A percentile compares a stretch with the other conserved stretches of the same genome.
These are phyloP conservation scores for Paraleonurus japonicus DNA, from an alignment of 257 asterid genomes.

Conservation along the genomic window DNA sequence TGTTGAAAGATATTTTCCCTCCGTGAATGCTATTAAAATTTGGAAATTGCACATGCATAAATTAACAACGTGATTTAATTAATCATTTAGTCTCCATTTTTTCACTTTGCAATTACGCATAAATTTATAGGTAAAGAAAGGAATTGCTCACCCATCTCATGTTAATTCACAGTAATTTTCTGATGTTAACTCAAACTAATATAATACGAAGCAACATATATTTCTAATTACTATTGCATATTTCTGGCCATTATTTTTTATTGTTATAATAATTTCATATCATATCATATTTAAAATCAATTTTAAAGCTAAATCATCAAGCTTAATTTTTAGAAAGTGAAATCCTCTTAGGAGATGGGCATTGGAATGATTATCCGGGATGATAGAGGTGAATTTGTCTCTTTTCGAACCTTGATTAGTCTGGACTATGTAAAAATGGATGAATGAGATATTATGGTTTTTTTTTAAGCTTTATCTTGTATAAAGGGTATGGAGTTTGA, in stretches of 20 bases:
- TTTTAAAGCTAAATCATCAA: neutral
- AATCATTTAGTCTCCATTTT: neutral
- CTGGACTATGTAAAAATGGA: no score
- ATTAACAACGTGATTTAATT: conserved; percentile 3
- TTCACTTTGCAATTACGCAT: conserved; percentile 32
- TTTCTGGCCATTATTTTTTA: no score
- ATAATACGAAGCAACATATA: neutral
- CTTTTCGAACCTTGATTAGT: no score
- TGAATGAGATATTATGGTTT: no score
- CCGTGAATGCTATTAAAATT: neutral
- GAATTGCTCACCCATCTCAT: conserved; percentile 17
- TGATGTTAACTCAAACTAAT: conserved; percentile 5
- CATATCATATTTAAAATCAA: neutral
- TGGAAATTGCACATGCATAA: neutral
- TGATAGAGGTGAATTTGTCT: no score
- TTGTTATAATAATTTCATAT: neutral
- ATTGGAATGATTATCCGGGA: no score
- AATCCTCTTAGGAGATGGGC: no score
- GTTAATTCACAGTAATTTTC: neutral
- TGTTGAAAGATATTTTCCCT: neutral
- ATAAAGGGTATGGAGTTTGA: no score
- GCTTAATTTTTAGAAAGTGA: no score
- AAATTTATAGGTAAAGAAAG: conserved; percentile 31
- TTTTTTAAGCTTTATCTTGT: no score
- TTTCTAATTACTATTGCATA: neutral